These are phyloP conservation scores for Penicillium sp. DNA, from an alignment of 2,329 filamentous ascomycete genomes.

Conservation along the genomic window DNA sequence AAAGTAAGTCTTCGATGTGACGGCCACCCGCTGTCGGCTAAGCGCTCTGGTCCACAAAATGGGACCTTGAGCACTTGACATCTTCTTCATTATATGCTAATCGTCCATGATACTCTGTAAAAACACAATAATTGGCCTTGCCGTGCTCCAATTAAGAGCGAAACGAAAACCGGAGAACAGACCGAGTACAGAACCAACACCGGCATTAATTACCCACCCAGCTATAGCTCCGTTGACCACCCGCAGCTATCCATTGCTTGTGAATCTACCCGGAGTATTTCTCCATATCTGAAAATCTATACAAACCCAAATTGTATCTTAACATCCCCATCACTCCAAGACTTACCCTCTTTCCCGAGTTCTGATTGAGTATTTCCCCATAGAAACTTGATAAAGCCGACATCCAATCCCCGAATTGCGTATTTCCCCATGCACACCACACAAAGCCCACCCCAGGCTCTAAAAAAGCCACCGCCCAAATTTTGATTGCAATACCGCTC, in stretches of 20 bases:
- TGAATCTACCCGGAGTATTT: neutral
- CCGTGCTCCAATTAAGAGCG: too few species aligned
- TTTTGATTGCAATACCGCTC: neutral
- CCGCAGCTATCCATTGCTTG: neutral
- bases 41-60: conserved; percentile 5
- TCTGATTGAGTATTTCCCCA: too few species aligned
- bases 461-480: conserved; percentile 1
- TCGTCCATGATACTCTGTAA: neutral
- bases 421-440: neutral
- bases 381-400: neutral
- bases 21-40: conserved; percentile 3
- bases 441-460: neutral
- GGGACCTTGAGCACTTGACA: neutral
- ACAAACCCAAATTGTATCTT: neutral
- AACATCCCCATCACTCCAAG: neutral
- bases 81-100: neutral
- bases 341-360: neutral
- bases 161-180: neutral
- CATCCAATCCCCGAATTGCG: neutral
- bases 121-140: neutral
- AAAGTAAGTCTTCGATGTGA: neutral
- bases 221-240: neutral
- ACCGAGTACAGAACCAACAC: neutral
- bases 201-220: neutral
- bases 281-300: neutral